phyloP scores from a whole-genome alignment of 169 alveolate species.

The Plasmodium gonderi region DNA sequence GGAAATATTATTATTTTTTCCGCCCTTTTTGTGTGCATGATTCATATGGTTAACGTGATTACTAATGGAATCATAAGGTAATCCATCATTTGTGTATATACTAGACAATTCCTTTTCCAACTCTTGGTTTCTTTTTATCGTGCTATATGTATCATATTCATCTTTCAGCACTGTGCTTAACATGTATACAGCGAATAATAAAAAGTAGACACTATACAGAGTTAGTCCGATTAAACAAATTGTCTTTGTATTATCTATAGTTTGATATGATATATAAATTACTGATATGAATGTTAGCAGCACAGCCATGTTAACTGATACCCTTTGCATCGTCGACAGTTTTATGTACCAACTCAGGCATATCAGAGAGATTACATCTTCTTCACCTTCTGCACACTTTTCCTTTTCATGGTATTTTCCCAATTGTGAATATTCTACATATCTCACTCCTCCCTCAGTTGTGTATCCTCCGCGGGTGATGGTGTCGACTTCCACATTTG shows the following conservation, averaged over 20 bases:
- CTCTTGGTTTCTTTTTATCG: background rate
- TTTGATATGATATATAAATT: slow-evolving; percentile 3
- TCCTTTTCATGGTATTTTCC: no score
- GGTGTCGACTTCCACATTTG: no score
- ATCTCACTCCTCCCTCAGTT: background rate
- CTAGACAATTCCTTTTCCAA: background rate
- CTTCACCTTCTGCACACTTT: background rate
- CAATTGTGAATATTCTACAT: no score
- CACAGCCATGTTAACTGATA: slow-evolving; percentile 1
- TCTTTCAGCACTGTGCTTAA: slow-evolving; percentile 46
- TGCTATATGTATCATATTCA: slow-evolving; percentile 7
- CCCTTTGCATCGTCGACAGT: background rate
- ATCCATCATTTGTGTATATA: background rate
- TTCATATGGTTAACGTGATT: background rate
- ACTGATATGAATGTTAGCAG: background rate
- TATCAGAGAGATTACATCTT: background rate
- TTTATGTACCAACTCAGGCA: slow-evolving; percentile 27
- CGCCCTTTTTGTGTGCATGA: background rate
- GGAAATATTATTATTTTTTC: no score
- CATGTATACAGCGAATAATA: slow-evolving; percentile 29
- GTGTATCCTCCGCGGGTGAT: no score
- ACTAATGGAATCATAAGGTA: background rate
- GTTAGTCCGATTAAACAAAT: slow-evolving; percentile 20
- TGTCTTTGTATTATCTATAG: slow-evolving; percentile 15
- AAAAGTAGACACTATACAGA: slow-evolving; percentile 27